These are phyloP conservation scores for Sphaerulina vaccinii DNA, from an alignment of 2,329 filamentous ascomycete genomes.

Conservation along the genomic window DNA sequence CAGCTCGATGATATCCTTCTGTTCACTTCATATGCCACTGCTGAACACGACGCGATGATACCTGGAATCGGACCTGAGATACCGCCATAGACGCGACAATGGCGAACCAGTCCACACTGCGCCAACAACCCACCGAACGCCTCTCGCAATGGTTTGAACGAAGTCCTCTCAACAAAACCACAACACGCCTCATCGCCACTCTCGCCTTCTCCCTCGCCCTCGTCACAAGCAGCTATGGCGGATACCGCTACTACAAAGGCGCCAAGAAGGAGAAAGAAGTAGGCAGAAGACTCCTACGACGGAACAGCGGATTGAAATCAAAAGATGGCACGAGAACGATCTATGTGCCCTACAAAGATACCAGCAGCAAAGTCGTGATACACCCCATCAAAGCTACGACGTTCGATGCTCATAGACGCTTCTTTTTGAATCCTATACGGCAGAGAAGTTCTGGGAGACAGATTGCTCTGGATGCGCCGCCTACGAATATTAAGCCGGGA, in stretches of 20 bases:
- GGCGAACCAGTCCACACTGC: conserved; percentile 83
- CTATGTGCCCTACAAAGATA: conserved; percentile 86
- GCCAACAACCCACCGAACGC: conserved; percentile 37
- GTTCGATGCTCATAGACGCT: conserved; percentile 89
- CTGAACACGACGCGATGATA: background rate
- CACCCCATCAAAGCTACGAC: conserved; percentile 86
- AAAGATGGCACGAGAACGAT: conserved; percentile 95
- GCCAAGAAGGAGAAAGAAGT: conserved; percentile 76
- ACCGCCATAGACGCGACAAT: conserved; percentile 49
- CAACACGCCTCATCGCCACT: conserved; percentile 71
- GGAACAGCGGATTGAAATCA: conserved; percentile 88
- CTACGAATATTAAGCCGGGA: conserved; percentile 86
- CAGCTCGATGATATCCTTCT: background rate
- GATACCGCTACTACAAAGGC: conserved; percentile 72
- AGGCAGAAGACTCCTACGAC: conserved; percentile 75
- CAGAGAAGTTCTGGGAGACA: conserved; percentile 64
- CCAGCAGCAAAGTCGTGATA: conserved; percentile 88
- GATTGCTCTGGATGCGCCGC: conserved; percentile 60
- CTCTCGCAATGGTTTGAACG: conserved; percentile 39
- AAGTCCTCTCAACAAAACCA: conserved; percentile 62
- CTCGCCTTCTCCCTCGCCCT: conserved; percentile 75
- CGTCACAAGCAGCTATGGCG: conserved; percentile 73
- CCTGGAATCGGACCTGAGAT: background rate
- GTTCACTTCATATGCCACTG: background rate
- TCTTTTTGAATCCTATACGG: conserved; percentile 88